Evolutionary conservation across 2,329 filamentous ascomycete genomes (phyloP), one percentile per base, ranked within the genome.

Genomic region (Camptophora hylomeconis): DNA sequence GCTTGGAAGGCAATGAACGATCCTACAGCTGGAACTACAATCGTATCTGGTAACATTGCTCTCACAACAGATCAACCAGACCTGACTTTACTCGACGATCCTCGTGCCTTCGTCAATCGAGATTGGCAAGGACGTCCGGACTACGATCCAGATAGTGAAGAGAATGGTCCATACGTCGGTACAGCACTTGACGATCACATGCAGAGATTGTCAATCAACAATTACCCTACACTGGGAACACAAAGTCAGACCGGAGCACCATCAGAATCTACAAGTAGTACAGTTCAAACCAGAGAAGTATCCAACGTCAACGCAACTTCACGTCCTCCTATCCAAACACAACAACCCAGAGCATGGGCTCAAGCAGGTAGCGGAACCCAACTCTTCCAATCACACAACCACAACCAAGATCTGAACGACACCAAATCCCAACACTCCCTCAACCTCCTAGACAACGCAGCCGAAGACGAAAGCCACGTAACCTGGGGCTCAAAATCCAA

Each of bases 1-100:
- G 47, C 40, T 1, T 42, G 53, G 39, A 19, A 22, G 14, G 23
- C 27, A 20, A 20, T 22, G 11, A 20, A 19, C 6, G 31, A 36
- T 7, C 30, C 30, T 10, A 11, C 6, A 23, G 14, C 11, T 9
- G 27, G n/a, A 29, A 7, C 6, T 5, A n/a, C 7, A 19, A 10
- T 24, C 24, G 16, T 15, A 6, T 30, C 22, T 20, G 26, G 12
- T 21, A 22, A 21, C 28, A 21, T 21, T 20, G 15, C n/a, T 23
- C 7, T 13, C 16, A 14, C 7, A 17, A 24, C n/a, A 26, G 12
- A 15, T 19, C 17, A 13, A 12, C 17, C 16, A 10, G 16, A 26
- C 20, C 24, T 24, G 19, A 24, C 15, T 31, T 24, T 35, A 5
- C 26, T 31, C 14, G 33, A 26, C 7, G 24, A 33, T 31, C 23